A percentile compares a stretch with the other conserved stretches of the same genome.
Conservation (phyloP, 2,329 filamentous ascomycete genomes). For the Onygenales sp. region DNA sequence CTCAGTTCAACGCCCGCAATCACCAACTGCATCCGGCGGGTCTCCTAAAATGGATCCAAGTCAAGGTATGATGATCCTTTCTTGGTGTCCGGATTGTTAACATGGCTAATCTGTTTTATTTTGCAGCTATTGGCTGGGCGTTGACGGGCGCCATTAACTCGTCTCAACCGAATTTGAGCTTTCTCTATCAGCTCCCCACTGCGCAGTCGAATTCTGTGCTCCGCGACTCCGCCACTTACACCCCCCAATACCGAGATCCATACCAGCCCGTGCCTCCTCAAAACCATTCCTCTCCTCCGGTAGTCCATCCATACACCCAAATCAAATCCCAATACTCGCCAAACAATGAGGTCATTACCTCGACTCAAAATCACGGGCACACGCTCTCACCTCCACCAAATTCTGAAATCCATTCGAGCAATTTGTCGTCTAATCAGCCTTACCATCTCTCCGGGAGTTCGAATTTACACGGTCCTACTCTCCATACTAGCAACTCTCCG, state of each 20-base stretch:
- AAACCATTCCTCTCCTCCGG: neutral
- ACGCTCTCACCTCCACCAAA: neutral
- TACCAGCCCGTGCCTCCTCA: neutral
- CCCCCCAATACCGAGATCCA: neutral
- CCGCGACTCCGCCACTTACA: constrained; percentile 2
- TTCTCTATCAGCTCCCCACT: constrained; percentile 60
- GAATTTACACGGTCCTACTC: neutral
- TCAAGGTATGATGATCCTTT: constrained; percentile 35
- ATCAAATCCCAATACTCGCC: neutral
- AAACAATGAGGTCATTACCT: neutral
- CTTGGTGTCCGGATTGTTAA: neutral
- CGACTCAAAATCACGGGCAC: neutral
- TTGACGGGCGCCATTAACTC: constrained; percentile 83
- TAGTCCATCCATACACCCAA: neutral
- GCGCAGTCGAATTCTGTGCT: constrained; percentile 14
- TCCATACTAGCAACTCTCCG: neutral
- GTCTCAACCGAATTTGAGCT: constrained; percentile 70
- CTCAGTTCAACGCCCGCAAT: neutral
- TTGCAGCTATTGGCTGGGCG: constrained; percentile 66
- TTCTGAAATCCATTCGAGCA: neutral
- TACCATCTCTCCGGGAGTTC: neutral
- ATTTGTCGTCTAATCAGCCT: neutral
- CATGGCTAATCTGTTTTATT: constrained; percentile 31
- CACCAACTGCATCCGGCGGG: constrained; percentile 5
- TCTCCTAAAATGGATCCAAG: constrained; percentile 42